Conservation (phyloP, 1,284 basidiomycete species). For the Bjerkandera adusta region DNA sequence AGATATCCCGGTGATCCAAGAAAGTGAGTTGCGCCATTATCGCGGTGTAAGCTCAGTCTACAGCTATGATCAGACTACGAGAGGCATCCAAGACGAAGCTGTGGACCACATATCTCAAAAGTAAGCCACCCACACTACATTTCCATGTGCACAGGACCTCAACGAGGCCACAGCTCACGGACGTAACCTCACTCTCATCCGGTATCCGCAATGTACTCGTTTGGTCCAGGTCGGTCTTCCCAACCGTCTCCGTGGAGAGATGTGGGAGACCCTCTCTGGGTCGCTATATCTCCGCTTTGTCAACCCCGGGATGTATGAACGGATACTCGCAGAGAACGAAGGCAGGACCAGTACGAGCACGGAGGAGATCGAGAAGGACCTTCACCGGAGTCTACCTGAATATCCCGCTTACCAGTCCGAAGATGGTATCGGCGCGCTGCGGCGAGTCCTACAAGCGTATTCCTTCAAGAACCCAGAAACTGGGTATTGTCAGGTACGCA, state of each 20-base stretch:
- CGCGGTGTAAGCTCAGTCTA: neutral
- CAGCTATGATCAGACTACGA: constrained; percentile 56
- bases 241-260: constrained; percentile 92
- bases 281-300: constrained; percentile 90
- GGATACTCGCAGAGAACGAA: constrained; percentile 76
- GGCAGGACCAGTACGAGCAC: constrained; percentile 87
- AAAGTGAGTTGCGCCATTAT: constrained; percentile 56
- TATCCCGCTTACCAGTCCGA: constrained; percentile 93
- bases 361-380: constrained; percentile 99
- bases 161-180: constrained; percentile 71
- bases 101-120: constrained; percentile 87
- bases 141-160: too few species aligned
- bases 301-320: constrained; percentile 85
- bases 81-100: constrained; percentile 98
- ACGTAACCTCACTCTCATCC: constrained; percentile 87
- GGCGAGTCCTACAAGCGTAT: constrained; percentile 94
- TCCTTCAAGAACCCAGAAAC: constrained; percentile 96
- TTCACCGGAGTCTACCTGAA: constrained; percentile 93
- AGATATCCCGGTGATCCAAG: constrained; percentile 94
- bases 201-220: constrained; percentile 96
- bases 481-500: constrained; percentile 75
- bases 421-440: constrained; percentile 80
- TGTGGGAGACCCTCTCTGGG: constrained; percentile 98
- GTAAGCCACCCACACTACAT: too few species aligned
- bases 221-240: constrained; percentile 97